Percentiles rank a stretch among this genome's conserved stretches.
Evolutionary conservation across 2,329 filamentous ascomycete genomes (phyloP).

Genomic region (Mycosphaerella arachidis): DNA sequence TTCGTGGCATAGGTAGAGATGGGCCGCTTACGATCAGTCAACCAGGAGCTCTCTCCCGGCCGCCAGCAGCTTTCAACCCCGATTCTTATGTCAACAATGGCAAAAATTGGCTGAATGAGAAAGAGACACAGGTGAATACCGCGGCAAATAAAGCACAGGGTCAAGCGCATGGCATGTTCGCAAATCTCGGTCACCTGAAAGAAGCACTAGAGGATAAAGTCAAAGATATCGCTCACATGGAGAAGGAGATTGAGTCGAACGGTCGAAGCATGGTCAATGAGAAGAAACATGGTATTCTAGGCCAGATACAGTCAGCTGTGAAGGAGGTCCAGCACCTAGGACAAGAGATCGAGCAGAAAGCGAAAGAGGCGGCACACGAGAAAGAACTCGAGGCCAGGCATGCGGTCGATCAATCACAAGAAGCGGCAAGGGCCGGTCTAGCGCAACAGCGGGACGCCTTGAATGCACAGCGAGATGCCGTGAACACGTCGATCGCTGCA

Average conservation of each 20-base stretch:
- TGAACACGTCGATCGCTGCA: neutral
- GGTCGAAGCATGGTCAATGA: constrained; percentile 14
- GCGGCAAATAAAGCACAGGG: constrained; percentile 13
- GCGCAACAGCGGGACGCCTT: neutral
- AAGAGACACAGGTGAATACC: constrained; percentile 6
- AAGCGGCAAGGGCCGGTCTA: neutral
- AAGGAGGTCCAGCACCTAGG: constrained; percentile 14
- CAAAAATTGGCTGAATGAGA: constrained; percentile 10
- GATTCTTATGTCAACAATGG: constrained; percentile 1
- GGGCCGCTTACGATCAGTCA: neutral
- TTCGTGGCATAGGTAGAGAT: neutral
- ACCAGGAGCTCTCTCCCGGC: neutral
- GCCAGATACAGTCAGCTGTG: constrained; percentile 9
- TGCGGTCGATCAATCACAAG: neutral
- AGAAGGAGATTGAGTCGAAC: constrained; percentile 19
- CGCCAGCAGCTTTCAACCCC: constrained; percentile 1
- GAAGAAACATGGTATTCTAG: constrained; percentile 13
- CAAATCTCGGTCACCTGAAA: constrained; percentile 13
- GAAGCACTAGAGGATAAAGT: constrained; percentile 16
- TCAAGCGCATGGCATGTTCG: constrained; percentile 11
- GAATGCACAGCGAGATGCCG: neutral
- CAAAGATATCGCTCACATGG: constrained; percentile 18
- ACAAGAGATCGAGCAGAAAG: constrained; percentile 12
- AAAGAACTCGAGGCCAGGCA: constrained; percentile 5
- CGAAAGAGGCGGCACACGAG: constrained; percentile 10